Evolutionary conservation across 2,329 filamentous ascomycete genomes (phyloP).

Genomic region (Fusarium hainanense): DNA sequence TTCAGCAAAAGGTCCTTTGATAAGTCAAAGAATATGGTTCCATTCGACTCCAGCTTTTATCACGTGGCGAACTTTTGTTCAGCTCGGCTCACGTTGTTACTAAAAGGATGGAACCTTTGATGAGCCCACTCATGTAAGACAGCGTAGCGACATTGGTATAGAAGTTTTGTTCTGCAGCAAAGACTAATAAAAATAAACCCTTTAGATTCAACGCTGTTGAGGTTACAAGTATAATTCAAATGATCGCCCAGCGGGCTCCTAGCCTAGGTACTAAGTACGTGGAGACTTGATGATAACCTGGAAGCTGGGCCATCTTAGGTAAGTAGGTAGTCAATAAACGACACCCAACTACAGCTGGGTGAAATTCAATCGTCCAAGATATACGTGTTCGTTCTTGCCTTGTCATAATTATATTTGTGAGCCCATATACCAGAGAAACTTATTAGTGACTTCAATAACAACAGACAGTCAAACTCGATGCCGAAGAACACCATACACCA

Average conservation of each 20-base stretch:
- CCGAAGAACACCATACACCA: background rate
- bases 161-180: background rate
- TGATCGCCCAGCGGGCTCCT: background rate
- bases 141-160: background rate
- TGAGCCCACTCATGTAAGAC: conserved; percentile 22
- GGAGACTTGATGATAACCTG: background rate
- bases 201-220: background rate
- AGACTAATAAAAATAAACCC: background rate
- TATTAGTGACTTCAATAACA: background rate
- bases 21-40: conserved; percentile 13
- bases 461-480: background rate
- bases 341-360: no score
- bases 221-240: background rate
- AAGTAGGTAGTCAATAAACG: no score
- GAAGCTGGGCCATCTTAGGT: background rate
- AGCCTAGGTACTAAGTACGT: no score
- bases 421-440: background rate
- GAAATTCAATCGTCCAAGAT: background rate
- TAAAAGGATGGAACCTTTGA: conserved; percentile 33
- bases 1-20: conserved; percentile 32
- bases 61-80: conserved; percentile 39
- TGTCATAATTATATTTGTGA: background rate
- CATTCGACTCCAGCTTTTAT: conserved; percentile 15
- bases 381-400: background rate
- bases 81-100: conserved; percentile 19